A percentile compares a stretch with the other conserved stretches of the same genome.
Evolutionary conservation across 2,329 filamentous ascomycete species (phyloP).

Genomic region (Trichoderma citrinoviride): DNA sequence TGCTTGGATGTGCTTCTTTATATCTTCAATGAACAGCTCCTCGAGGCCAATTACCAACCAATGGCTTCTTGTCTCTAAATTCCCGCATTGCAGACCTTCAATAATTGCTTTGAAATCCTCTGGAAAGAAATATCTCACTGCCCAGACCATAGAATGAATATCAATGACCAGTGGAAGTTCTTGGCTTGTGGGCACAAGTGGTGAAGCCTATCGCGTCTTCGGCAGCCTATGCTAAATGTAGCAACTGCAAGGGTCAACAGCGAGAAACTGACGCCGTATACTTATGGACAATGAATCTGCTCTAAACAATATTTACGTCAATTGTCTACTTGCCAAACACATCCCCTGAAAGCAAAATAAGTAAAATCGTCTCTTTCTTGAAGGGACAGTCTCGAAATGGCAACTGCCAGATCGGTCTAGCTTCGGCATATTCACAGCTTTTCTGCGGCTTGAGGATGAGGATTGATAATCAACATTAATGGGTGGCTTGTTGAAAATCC

Average conservation of each 20-base stretch:
- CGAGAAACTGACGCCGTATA: background rate
- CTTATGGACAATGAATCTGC: background rate
- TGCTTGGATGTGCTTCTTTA: background rate
- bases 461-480: too few relatives aligned
- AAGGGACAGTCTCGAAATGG: background rate
- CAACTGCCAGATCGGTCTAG: background rate
- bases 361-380: background rate
- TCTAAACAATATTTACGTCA: background rate
- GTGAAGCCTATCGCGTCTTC: too few relatives aligned
- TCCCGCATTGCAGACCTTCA: too few relatives aligned
- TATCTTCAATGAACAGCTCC: background rate
- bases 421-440: background rate
- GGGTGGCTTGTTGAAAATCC: background rate
- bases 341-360: background rate
- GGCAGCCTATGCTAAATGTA: background rate
- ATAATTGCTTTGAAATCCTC: background rate
- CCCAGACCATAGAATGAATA: background rate
- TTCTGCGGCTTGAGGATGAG: too few relatives aligned
- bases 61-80: background rate
- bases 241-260: constrained; percentile 10
- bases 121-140: background rate
- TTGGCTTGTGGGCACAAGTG: background rate
- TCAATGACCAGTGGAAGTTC: too few relatives aligned
- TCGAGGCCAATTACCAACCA: background rate
- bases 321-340: background rate